Base-by-base conservation (phyloP, 2,329 filamentous ascomycete genomes). In the Aspergillus sp. region DNA sequence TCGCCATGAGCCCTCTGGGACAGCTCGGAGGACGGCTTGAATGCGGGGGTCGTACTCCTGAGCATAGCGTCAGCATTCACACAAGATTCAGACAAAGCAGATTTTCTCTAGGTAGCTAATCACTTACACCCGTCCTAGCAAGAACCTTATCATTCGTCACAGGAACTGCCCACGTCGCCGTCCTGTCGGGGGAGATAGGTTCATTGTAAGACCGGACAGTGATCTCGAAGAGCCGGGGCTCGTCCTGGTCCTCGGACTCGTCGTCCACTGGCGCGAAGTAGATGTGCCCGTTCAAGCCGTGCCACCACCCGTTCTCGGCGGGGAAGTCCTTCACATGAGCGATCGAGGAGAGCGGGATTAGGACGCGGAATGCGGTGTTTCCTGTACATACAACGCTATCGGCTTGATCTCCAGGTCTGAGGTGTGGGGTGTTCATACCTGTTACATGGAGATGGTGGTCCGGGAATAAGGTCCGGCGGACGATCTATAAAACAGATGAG, bases 231-330 rank as follows among this genome's bases (percentile, higher is more conserved):
- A 60, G 52, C 11, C 34, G 34, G 11, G 34, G 34, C n/a, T 55
- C 52, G 17, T 28, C 25, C 25, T 28, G 25, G 25, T 7, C 17
- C 9, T 60, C 52, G 2, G 52, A 41, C 31, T 55, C 58, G 9
- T 60, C 58, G 19, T 60, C 58, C 3, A 60, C 58, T 1, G 50
- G 31, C 0, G 58, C 41, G 22, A 60, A 60, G 19, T 60, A 60
- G 9, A 60, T n/a, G 17, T 60, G 53, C 0, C 58, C 58, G n/a
- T 50, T 56, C 1, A 50, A 5, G 0, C 23, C 58, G 13, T 51
- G 47, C 58, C 58, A 60, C 58, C 58, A 60, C 3, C 46, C 45
- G 9, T 30, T 60, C 5, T 46, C 38, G 7, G 52, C 49, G 5
- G 58, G 45, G 11, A 60, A 51, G 11, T 60, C 58, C 2, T 23